Evolutionary conservation across 2,329 filamentous ascomycete species (phyloP).

Genomic region (Colletotrichum theobromicola): DNA sequence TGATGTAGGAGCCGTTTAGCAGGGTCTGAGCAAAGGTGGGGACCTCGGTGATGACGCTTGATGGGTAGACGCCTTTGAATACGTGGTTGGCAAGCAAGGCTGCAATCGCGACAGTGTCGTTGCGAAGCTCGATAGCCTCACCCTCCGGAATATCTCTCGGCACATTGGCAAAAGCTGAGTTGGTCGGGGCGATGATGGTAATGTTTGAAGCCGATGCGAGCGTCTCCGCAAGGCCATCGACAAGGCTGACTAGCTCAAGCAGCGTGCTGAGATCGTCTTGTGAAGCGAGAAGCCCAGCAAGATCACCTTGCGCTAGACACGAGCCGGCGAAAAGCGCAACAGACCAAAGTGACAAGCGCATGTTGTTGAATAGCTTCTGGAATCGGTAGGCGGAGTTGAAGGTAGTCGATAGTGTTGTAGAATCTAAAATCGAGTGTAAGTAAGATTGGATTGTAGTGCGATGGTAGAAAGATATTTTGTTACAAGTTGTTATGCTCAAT

Average conservation of each 20-base stretch:
- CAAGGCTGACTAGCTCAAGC: constrained; percentile 25
- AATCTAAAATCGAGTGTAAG: neutral
- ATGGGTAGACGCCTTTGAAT: constrained; percentile 33
- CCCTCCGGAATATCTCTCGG: constrained; percentile 36
- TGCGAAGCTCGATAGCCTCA: constrained; percentile 31
- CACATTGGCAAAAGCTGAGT: constrained; percentile 36
- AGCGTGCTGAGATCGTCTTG: constrained; percentile 28
- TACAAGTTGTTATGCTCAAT: neutral
- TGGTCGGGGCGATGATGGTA: constrained; percentile 39
- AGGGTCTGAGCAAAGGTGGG: constrained; percentile 35
- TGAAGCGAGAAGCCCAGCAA: constrained; percentile 24
- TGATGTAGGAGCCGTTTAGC: constrained; percentile 33
- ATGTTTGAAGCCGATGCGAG: constrained; percentile 35
- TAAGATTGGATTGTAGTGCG: neutral
- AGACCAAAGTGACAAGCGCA: neutral
- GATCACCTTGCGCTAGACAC: constrained; percentile 23
- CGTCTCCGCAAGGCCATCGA: constrained; percentile 32
- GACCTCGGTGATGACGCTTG: constrained; percentile 29
- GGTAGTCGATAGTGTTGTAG: neutral
- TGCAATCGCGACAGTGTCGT: constrained; percentile 34
- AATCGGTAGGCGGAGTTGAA: neutral
- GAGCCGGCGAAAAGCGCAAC: neutral
- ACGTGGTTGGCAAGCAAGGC: constrained; percentile 37
- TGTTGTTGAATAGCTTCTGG: neutral
- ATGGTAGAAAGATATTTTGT: neutral